Evolutionary conservation across 2,329 filamentous ascomycete genomes (phyloP), one percentile per base, ranked within the genome.

Genomic region (Cercospora sp.): DNA sequence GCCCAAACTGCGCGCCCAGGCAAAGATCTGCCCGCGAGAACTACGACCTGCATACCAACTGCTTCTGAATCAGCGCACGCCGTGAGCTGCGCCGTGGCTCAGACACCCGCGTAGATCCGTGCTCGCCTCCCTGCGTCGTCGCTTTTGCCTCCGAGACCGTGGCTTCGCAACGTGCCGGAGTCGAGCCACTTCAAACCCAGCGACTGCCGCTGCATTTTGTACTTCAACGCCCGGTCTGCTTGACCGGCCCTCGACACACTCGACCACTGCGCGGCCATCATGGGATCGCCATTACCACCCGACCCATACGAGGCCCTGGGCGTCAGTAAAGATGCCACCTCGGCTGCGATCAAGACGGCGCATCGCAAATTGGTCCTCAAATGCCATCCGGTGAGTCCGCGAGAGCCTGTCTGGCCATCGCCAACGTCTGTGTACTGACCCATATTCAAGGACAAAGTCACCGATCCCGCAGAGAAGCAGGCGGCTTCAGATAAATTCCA

Each of bases 301-400:
- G 92, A 98, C 82, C 94, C 93, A 60, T 99, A 99, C 76, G 87
- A 90, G 74, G 88, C 94, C 60, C 88, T 99, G 4, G 88, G 85
- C 33, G 81, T 99, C 53, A 86, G 90, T 58, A 88, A 88, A 70
- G 84, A 87, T 68, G 93, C 94, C 13, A 91, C 91, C 0, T 83
- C 89, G 40, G 89, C 92, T 69, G 88, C 97, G 76, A 87, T 99
- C 82, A 97, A 96, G 80, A 89, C 88, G 13, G 92, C 94, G 23
- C 98, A 99, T 82, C 90, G 93, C 76, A 97, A 97, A 78, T 88
- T 91, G 65, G 95, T 95, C 6, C 84, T 99, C 68, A 94, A 89
- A 79, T 88, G 93, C 75, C 95, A 99, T 74, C 82, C 84, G 69
- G 61, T 64, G 48, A 64, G 61, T 57, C 12, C 45, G 20, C 20